phyloP scores from a whole-genome alignment of 2,329 filamentous ascomycete species.

The Trichophyton verrucosum region DNA sequence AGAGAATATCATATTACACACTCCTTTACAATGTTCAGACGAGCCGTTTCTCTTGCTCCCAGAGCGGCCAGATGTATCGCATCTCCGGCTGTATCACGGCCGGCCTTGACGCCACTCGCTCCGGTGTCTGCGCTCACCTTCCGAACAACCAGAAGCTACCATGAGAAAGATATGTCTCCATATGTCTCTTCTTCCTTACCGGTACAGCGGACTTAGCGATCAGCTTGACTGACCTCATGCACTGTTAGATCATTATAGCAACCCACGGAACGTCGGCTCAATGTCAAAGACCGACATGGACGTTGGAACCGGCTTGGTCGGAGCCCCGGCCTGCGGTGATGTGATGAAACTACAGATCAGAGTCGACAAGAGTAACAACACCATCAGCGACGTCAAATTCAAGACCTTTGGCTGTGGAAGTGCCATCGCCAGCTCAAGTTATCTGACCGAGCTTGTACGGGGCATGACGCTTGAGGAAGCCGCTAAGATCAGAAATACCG shows the following conservation, averaged over 20 bases:
- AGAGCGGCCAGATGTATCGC: constrained; percentile 41
- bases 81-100: constrained; percentile 34
- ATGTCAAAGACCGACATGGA: constrained; percentile 68
- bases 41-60: constrained; percentile 43
- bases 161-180: constrained; percentile 50
- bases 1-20: not conserved
- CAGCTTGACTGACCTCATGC: constrained; percentile 27
- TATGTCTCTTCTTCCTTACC: constrained; percentile 23
- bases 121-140: constrained; percentile 29
- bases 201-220: not conserved
- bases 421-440: constrained; percentile 88
- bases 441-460: constrained; percentile 84
- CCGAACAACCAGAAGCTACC: constrained; percentile 42
- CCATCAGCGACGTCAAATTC: constrained; percentile 90
- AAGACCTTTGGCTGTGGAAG: constrained; percentile 95
- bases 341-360: constrained; percentile 92
- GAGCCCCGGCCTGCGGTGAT: constrained; percentile 81
- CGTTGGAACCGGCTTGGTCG: constrained; percentile 82
- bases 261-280: constrained; percentile 64
- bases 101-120: constrained; percentile 29
- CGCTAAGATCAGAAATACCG: constrained; percentile 83
- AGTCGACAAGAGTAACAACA: constrained; percentile 76
- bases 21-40: constrained; percentile 41
- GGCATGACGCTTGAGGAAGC: constrained; percentile 97
- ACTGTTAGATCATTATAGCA: constrained; percentile 71